These are phyloP conservation scores for Hortaea werneckii DNA, from an alignment of 2,329 filamentous ascomycete genomes.

Conservation along the genomic window DNA sequence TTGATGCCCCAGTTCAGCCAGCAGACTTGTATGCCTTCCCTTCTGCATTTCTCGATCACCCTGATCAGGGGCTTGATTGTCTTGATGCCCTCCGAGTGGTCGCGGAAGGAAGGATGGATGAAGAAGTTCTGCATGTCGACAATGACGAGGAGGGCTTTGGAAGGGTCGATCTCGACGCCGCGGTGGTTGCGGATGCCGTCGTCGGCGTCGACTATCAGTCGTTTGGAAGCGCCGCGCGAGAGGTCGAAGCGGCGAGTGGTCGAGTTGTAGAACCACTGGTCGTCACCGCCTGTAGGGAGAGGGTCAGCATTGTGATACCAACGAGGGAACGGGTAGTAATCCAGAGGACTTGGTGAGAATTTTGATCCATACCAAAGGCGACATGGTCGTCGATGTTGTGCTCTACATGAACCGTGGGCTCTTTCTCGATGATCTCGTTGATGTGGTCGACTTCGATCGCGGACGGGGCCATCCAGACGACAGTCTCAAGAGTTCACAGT, in stretches of 20 bases:
- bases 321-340: not conserved
- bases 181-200: conserved; percentile 31
- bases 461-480: conserved; percentile 19
- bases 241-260: conserved; percentile 33
- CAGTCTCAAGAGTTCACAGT: not conserved
- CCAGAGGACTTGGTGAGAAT: conserved; percentile 9
- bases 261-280: conserved; percentile 33
- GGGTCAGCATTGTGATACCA: conserved; percentile 1
- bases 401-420: conserved; percentile 15
- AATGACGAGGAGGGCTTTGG: conserved; percentile 29
- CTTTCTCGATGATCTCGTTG: conserved; percentile 15
- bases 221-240: conserved; percentile 27
- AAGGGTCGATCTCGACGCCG: conserved; percentile 32
- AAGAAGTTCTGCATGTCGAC: conserved; percentile 39
- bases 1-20: conserved; percentile 35
- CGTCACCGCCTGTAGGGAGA: conserved; percentile 22
- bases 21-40: conserved; percentile 30
- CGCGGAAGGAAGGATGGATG: conserved; percentile 24
- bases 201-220: conserved; percentile 31
- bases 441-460: conserved; percentile 20
- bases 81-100: conserved; percentile 22
- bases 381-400: conserved; percentile 30
- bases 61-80: conserved; percentile 28
- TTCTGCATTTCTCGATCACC: conserved; percentile 31
- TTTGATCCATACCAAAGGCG: conserved; percentile 20